Percentiles rank a stretch among this genome's conserved stretches.
phyloP scores from a whole-genome alignment of 352 stramenopile species.

The Discostella stelligera region DNA sequence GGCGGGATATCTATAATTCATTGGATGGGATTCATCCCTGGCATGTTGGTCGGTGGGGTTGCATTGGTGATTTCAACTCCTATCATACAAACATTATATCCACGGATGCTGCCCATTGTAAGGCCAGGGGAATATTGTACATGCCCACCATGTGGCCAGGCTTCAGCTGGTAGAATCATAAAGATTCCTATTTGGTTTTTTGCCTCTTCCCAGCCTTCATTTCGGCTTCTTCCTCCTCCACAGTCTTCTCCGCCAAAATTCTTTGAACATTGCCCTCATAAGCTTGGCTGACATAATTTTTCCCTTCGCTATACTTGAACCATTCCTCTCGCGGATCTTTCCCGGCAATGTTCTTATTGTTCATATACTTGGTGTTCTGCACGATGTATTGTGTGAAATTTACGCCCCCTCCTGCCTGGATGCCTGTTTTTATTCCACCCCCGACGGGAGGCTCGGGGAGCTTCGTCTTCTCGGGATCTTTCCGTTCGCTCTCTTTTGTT shows the following conservation, averaged over 20 bases:
- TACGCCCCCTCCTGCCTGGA: slow-evolving; percentile 23
- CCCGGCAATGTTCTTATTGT: slow-evolving; percentile 76
- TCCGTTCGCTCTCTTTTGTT: slow-evolving; percentile 60
- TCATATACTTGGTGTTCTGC: slow-evolving; percentile 57
- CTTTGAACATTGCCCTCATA: slow-evolving; percentile 73
- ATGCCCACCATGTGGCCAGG: slow-evolving; percentile 49
- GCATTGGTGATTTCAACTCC: slow-evolving; percentile 14
- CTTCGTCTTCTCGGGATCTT: slow-evolving; percentile 78
- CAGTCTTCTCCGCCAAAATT: slow-evolving; percentile 74
- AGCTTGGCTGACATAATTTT: slow-evolving; percentile 65
- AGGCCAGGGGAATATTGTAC: slow-evolving; percentile 32
- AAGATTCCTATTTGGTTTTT: slow-evolving; percentile 37
- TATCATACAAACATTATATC: slow-evolving; percentile 34
- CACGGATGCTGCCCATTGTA: slow-evolving; percentile 19
- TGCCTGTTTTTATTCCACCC: slow-evolving; percentile 63
- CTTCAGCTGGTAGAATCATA: slow-evolving; percentile 53
- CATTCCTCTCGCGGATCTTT: slow-evolving; percentile 82
- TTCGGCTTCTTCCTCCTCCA: slow-evolving; percentile 71
- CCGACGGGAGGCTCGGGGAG: slow-evolving; percentile 75
- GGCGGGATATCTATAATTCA: slow-evolving; percentile 46
- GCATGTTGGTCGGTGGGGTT: slow-evolving; percentile 43
- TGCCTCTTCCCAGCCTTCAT: slow-evolving; percentile 41
- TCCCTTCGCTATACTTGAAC: slow-evolving; percentile 81
- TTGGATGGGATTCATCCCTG: slow-evolving; percentile 55
- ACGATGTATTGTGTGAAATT: slow-evolving; percentile 84